Percentiles rank a stretch among this genome's conserved stretches.
Conservation (phyloP, 2,329 filamentous ascomycete species). For the Scopulariopsis brevicaulis region DNA sequence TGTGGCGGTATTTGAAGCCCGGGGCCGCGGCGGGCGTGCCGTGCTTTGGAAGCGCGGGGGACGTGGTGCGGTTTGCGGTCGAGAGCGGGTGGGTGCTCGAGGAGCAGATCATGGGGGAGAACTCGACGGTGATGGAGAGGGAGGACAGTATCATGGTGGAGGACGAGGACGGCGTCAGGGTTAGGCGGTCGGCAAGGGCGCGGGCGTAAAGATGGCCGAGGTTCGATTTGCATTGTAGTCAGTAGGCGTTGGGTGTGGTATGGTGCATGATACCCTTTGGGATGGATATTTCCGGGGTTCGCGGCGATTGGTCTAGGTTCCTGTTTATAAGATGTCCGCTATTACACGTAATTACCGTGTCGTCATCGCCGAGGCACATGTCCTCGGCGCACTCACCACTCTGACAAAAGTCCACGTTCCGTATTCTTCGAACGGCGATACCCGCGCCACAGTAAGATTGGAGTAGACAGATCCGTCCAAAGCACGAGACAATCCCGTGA, state of each 20-base stretch:
- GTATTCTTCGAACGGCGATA: background rate
- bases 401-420: no score
- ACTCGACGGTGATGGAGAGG: conserved; percentile 18
- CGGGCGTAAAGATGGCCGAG: background rate
- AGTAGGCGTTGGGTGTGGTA: background rate
- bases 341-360: no score
- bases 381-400: no score
- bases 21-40: conserved; percentile 33
- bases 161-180: conserved; percentile 6
- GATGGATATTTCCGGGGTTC: no score
- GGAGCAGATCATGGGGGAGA: conserved; percentile 33
- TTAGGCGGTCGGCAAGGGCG: conserved; percentile 1
- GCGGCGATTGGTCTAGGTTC: no score
- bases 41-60: conserved; percentile 42
- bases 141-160: conserved; percentile 30
- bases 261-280: no score
- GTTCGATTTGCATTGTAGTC: background rate
- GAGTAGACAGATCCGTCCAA: background rate
- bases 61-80: conserved; percentile 44
- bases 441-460: background rate
- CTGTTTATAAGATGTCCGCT: no score
- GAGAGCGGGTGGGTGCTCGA: conserved; percentile 46
- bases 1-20: conserved; percentile 42
- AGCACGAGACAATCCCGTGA: background rate
- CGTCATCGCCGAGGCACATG: no score